Percentiles rank a stretch among this genome's conserved stretches.
Evolutionary conservation across 345 rosid genomes (phyloP).

Genomic region (Salix udensis): DNA sequence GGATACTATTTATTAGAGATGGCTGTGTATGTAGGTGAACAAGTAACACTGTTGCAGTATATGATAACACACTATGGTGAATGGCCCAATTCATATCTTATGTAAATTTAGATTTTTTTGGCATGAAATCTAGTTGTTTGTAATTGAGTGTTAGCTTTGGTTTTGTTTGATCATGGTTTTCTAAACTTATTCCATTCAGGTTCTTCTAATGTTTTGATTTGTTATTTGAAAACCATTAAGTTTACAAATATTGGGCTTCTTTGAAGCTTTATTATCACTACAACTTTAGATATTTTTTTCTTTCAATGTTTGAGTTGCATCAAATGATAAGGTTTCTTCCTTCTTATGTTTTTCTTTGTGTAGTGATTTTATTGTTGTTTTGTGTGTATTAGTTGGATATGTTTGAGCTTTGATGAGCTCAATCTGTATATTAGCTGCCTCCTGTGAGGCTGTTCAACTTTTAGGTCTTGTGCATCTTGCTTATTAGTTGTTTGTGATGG

Average conservation of each 20-base stretch:
- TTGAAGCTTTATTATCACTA: not conserved
- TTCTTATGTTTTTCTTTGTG: not conserved
- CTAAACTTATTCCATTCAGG: not conserved
- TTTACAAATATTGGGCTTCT: not conserved
- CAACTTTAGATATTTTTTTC: not conserved
- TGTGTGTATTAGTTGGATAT: not conserved
- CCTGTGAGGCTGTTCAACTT: not conserved
- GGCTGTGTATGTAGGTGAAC: not conserved
- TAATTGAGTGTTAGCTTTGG: not conserved
- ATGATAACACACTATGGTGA: not conserved
- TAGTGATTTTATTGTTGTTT: not conserved
- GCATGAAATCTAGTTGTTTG: not conserved
- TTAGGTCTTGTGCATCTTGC: not conserved
- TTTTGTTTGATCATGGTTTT: not conserved
- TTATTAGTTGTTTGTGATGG: not conserved
- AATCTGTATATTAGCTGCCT: not conserved
- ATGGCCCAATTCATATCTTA: not conserved
- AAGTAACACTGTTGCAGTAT: not conserved
- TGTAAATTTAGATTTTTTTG: not conserved
- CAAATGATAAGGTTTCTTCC: not conserved
- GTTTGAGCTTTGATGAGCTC: not conserved
- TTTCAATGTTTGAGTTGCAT: not conserved
- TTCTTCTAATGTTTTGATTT: not conserved
- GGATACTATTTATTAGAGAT: not conserved
- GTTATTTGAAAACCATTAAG: not conserved